Percentiles rank a stretch among this genome's conserved stretches.
Evolutionary conservation across 2,329 filamentous ascomycete genomes (phyloP).

Genomic region (Fusarium sp.): DNA sequence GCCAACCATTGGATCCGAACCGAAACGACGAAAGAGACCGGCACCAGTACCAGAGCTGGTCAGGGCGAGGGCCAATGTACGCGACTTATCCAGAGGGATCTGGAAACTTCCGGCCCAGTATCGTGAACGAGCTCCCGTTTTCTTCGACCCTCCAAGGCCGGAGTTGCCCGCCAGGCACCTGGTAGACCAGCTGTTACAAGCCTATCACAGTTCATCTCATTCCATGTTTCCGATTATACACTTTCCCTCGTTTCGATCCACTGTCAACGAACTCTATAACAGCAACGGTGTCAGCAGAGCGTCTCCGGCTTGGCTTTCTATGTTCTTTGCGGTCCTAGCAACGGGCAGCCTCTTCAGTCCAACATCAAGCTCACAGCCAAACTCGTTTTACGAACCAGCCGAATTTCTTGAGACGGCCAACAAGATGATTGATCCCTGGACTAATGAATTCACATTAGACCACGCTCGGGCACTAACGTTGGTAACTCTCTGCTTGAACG

Average conservation of each 20-base stretch:
- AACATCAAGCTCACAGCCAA: slow-evolving; percentile 65
- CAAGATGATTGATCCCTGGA: slow-evolving; percentile 82
- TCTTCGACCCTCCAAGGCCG: slow-evolving; percentile 68
- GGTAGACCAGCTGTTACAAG: slow-evolving; percentile 78
- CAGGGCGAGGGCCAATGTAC: slow-evolving; percentile 78
- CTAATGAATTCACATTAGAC: slow-evolving; percentile 81
- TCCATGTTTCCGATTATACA: slow-evolving; percentile 87
- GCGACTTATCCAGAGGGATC: slow-evolving; percentile 80
- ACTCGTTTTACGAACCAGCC: slow-evolving; percentile 66
- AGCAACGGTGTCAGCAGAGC: slow-evolving; percentile 67
- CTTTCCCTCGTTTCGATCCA: slow-evolving; percentile 84
- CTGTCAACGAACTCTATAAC: slow-evolving; percentile 83
- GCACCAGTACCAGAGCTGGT: slow-evolving; percentile 76
- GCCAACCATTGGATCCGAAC: slow-evolving; percentile 75
- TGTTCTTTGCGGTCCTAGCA: slow-evolving; percentile 87
- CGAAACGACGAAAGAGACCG: slow-evolving; percentile 72
- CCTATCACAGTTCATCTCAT: slow-evolving; percentile 84
- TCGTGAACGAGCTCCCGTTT: slow-evolving; percentile 63
- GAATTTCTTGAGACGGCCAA: slow-evolving; percentile 80
- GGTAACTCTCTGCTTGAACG: slow-evolving; percentile 82
- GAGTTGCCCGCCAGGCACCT: slow-evolving; percentile 77
- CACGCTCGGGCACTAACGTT: slow-evolving; percentile 80
- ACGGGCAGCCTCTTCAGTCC: slow-evolving; percentile 81
- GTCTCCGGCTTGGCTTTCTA: slow-evolving; percentile 78
- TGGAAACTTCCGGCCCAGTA: slow-evolving; percentile 82